phyloP scores from a whole-genome alignment of 2,329 filamentous ascomycete species.

The Pyrenochaeta sp. region DNA sequence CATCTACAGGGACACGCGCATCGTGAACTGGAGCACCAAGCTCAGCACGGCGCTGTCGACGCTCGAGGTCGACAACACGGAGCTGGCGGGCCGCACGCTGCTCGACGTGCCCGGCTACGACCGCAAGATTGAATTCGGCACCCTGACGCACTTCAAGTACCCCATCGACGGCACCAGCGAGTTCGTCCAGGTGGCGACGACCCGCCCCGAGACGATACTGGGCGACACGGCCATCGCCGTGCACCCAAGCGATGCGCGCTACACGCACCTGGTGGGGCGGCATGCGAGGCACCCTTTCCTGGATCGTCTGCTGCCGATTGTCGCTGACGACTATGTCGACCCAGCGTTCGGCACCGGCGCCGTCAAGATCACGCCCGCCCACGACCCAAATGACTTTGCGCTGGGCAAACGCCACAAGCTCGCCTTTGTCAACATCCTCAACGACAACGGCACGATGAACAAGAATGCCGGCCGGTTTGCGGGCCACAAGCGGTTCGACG shows the following conservation, averaged over 20 bases:
- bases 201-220: conserved; percentile 92
- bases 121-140: conserved; percentile 95
- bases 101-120: conserved; percentile 95
- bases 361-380: conserved; percentile 95
- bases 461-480: conserved; percentile 81
- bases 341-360: conserved; percentile 95
- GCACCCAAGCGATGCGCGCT: conserved; percentile 84
- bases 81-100: conserved; percentile 83
- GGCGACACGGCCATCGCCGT: conserved; percentile 95
- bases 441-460: conserved; percentile 89
- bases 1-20: conserved; percentile 90
- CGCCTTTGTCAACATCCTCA: conserved; percentile 94
- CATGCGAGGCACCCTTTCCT: conserved; percentile 88
- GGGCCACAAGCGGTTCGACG: conserved; percentile 92
- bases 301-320: conserved; percentile 80
- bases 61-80: conserved; percentile 91
- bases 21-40: conserved; percentile 95
- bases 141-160: conserved; percentile 90
- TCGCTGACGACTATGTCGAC: conserved; percentile 90
- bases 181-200: conserved; percentile 90
- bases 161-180: conserved; percentile 82
- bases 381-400: conserved; percentile 94
- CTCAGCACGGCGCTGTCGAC: conserved; percentile 93
- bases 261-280: conserved; percentile 88
- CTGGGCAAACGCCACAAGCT: conserved; percentile 73